These are phyloP conservation scores for Auxenochlorella protothecoides DNA, from an alignment of 139 green algal species.

Conservation along the genomic window DNA sequence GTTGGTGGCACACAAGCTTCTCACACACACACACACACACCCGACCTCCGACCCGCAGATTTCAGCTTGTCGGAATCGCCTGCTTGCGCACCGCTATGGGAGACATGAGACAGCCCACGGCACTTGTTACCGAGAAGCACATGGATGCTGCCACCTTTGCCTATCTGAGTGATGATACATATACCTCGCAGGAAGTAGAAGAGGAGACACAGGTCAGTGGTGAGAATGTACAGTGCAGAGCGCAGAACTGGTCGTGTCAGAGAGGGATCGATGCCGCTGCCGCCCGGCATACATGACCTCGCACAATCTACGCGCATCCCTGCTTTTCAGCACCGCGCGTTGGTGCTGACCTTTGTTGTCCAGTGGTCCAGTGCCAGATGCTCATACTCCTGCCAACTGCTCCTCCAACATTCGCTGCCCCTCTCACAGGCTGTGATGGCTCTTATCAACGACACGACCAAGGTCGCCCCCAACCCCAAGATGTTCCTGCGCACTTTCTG, in stretches of 20 bases:
- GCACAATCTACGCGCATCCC: no score
- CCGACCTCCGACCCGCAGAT: slow-evolving; percentile 25
- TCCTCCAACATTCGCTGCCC: no score
- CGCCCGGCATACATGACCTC: no score
- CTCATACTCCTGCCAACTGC: no score
- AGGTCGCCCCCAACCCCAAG: slow-evolving; percentile 37
- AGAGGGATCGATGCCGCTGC: no score
- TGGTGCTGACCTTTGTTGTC: no score
- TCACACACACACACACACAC: no score
- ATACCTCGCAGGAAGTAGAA: slow-evolving; percentile 36
- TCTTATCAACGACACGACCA: slow-evolving; percentile 12
- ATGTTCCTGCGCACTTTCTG: slow-evolving; percentile 50
- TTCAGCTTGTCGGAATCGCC: slow-evolving; percentile 49
- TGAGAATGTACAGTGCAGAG: no score
- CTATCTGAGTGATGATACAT: slow-evolving; percentile 37
- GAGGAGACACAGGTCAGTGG: slow-evolving; percentile 30
- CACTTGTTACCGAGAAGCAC: slow-evolving; percentile 6
- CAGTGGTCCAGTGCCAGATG: no score
- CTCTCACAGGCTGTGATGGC: slow-evolving; percentile 10
- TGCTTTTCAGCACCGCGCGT: no score
- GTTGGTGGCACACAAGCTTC: no score
- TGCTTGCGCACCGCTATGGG: slow-evolving; percentile 40
- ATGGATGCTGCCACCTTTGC: slow-evolving; percentile 39
- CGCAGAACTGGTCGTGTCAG: no score
- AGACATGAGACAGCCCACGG: slow-evolving; percentile 15